Conservation (phyloP, 2,329 filamentous ascomycete genomes). For the Diaporthe vexans region DNA sequence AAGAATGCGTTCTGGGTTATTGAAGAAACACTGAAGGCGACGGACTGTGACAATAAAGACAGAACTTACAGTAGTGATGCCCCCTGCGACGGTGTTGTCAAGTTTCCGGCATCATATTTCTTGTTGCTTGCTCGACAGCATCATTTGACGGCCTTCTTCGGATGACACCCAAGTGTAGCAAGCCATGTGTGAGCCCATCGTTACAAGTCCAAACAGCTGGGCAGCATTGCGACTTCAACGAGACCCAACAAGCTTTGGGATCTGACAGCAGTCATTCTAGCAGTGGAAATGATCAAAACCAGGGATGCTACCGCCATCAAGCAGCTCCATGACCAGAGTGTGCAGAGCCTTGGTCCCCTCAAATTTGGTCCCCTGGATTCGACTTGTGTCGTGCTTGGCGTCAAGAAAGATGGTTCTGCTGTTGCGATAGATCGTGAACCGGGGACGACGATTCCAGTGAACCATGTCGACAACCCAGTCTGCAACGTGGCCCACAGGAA, state of each 20-base stretch:
- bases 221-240: neutral
- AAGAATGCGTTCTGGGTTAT: too few species aligned
- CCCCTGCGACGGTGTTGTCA: neutral
- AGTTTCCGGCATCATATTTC: neutral
- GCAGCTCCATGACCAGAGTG: neutral
- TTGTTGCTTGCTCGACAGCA: neutral
- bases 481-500: neutral
- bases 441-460: conserved; percentile 4
- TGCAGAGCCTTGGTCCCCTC: neutral
- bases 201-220: neutral
- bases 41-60: too few species aligned
- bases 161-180: neutral
- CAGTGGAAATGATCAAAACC: neutral
- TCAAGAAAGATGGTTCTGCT: neutral
- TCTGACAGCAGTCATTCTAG: neutral
- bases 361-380: neutral
- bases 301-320: neutral
- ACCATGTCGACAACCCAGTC: neutral
- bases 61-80: neutral
- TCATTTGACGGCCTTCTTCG: neutral
- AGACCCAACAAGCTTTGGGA: neutral
- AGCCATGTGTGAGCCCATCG: neutral
- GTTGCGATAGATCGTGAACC: neutral
- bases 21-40: too few species aligned
- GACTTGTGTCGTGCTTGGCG: neutral